phyloP scores from a whole-genome alignment of 768 basidiomycete genomes.

The Phallus indusiatus region DNA sequence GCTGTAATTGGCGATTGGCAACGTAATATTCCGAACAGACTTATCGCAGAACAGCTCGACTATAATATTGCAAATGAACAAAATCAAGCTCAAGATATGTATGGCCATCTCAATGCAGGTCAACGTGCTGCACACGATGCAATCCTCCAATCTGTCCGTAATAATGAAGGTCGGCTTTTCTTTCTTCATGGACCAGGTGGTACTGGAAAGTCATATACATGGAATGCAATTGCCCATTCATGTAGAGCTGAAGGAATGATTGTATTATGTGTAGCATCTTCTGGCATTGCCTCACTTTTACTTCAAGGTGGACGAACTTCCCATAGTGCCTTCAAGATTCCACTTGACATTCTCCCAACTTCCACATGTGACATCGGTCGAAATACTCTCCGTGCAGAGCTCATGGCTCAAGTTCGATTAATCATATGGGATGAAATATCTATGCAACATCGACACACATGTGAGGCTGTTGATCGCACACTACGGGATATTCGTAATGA shows the following conservation, averaged over 20 bases:
- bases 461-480: slow-evolving; percentile 33
- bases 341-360: slow-evolving; percentile 23
- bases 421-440: slow-evolving; percentile 39
- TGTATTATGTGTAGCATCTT: slow-evolving; percentile 41
- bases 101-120: slow-evolving; percentile 20
- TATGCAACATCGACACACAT: slow-evolving; percentile 26
- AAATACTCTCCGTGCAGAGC: slow-evolving; percentile 18
- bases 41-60: slow-evolving; percentile 13
- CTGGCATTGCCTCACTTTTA: slow-evolving; percentile 38
- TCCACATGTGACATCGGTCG: slow-evolving; percentile 28
- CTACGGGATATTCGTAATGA: slow-evolving; percentile 24
- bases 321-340: slow-evolving; percentile 41
- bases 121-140: slow-evolving; percentile 21
- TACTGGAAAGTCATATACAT: slow-evolving; percentile 37
- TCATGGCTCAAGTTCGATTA: slow-evolving; percentile 23
- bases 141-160: slow-evolving; percentile 21
- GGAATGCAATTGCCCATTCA: slow-evolving; percentile 25
- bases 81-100: slow-evolving; percentile 2
- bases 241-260: slow-evolving; percentile 21
- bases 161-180: slow-evolving; percentile 18
- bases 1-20: slow-evolving; percentile 5
- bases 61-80: slow-evolving; percentile 8
- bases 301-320: slow-evolving; percentile 35
- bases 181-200: slow-evolving; percentile 36
- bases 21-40: slow-evolving; percentile 7